Evolutionary conservation across 352 stramenopile genomes (phyloP), one percentile per base, ranked within the genome.

Genomic region (Phytopythium sindhum): DNA sequence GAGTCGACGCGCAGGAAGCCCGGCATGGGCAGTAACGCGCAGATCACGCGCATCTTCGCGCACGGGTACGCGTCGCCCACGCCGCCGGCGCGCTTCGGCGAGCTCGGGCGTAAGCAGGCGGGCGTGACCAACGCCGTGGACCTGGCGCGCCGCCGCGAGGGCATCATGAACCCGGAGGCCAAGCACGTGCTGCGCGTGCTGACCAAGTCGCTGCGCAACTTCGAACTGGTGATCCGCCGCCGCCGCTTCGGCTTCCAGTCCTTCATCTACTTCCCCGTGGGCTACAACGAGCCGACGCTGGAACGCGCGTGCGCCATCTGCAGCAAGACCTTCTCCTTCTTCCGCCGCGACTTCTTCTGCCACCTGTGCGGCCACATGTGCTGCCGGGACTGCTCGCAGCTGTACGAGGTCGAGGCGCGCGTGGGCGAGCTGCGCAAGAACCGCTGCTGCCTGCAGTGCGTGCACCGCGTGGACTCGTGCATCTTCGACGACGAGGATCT

Each of bases 161-260:
- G 50, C 12, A 70, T 78, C 57, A 80, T 88, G 67, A 87, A 84
- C 69, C 72, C 78, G 3, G 78, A 83, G 61, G 75, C 78, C 2
- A 70, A 72, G 41, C 66, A 76, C 52, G 75, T 86, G n/a, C 57
- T 84, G 60, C 70, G 78, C 35, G 57, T 77, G 33, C 65, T 84
- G 11, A 73, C 74, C 41, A 81, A 81, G 61, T 84, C 73, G 35
- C 63, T 87, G 55, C 64, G 64, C 37, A 57, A 82, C 37, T 69
- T 83, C 10, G 78, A 87, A 57, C 65, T 66, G 17, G 69, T 87
- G 35, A 75, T 84, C 39, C 78, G 78, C 14, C 78, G 78, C 23
- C 78, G 78, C 21, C 78, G 78, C 45, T 81, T 87, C 48, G 78
- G 78, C 14, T 84, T 87, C 63, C 78, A 87, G 72, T 72, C 67